Evolutionary conservation across 305 asterid genomes (phyloP).

Genomic region (Fraxinus albicans): DNA sequence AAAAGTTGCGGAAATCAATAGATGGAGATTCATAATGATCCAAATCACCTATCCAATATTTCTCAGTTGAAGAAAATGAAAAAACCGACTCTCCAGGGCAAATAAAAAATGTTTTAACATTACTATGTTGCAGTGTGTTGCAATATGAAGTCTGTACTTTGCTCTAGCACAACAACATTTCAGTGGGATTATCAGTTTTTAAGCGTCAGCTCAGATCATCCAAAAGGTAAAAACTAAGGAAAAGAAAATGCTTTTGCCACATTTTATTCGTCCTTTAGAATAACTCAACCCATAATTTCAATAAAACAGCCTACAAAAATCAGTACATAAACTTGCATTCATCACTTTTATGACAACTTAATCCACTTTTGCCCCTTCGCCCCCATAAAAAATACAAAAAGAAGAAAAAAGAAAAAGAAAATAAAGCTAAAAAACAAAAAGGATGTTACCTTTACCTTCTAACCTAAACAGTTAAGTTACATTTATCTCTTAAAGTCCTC

Average conservation of each 20-base stretch:
- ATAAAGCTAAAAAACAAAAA: not conserved
- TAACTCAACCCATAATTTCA: not conserved
- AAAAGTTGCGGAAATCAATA: constrained; percentile 8
- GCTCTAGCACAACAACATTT: not conserved
- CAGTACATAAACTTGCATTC: not conserved
- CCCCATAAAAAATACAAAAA: not conserved
- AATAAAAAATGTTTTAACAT: not conserved
- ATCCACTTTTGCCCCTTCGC: not conserved
- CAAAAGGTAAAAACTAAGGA: not conserved
- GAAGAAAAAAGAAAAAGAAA: not conserved
- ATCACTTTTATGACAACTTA: not conserved
- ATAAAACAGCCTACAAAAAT: not conserved
- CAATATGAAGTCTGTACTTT: not conserved
- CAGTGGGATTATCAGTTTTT: not conserved
- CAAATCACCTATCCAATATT: not conserved
- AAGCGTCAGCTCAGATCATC: not conserved
- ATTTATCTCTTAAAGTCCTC: not conserved
- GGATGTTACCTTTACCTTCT: not conserved
- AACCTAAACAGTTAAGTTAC: not conserved
- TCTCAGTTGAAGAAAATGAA: not conserved
- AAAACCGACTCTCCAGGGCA: not conserved
- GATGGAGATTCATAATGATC: not conserved
- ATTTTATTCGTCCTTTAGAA: not conserved
- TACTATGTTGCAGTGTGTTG: not conserved
- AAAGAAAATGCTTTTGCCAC: not conserved